Evolutionary conservation across 306 rosid species (phyloP).

Genomic region (Carpinus fangiana): DNA sequence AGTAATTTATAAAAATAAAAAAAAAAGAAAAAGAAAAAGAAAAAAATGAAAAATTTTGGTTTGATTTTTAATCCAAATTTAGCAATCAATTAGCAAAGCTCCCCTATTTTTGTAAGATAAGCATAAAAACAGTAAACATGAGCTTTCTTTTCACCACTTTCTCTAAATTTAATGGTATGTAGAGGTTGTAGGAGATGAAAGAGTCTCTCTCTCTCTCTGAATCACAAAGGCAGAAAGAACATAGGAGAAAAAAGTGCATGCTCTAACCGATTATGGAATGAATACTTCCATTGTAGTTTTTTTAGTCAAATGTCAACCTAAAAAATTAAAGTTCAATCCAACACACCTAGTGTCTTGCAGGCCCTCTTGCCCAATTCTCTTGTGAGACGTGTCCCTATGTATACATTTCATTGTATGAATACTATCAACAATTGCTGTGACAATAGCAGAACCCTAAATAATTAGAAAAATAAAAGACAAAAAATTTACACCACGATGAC

Average conservation of each 20-base stretch:
- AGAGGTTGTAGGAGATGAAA: conserved; percentile 60
- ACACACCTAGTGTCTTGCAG: neutral
- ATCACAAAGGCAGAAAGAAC: conserved; percentile 32
- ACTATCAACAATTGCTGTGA: conserved; percentile 17
- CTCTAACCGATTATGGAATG: conserved; percentile 3
- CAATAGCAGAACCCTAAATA: conserved; percentile 30
- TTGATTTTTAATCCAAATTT: conserved; percentile 8
- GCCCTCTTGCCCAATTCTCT: conserved; percentile 18
- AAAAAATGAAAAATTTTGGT: neutral
- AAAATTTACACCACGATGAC: conserved; percentile 25
- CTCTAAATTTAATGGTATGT: conserved; percentile 48
- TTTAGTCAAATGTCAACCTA: conserved; percentile 18
- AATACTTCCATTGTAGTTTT: neutral
- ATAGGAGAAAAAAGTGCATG: conserved; percentile 23
- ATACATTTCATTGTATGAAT: conserved; percentile 1
- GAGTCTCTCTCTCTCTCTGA: conserved; percentile 37
- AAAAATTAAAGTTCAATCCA: neutral
- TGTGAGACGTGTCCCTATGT: conserved; percentile 33
- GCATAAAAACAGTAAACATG: conserved; percentile 32
- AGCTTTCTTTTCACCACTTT: conserved; percentile 33
- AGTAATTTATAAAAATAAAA: too few species aligned
- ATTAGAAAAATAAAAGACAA: conserved; percentile 28
- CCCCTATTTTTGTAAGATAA: neutral
- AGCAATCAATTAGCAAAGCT: conserved; percentile 2
- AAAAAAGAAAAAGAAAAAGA: too few species aligned